Evolutionary conservation across 345 rosid species (phyloP), one percentile per base, ranked within the genome.

Genomic region (Durio zibethinus): DNA sequence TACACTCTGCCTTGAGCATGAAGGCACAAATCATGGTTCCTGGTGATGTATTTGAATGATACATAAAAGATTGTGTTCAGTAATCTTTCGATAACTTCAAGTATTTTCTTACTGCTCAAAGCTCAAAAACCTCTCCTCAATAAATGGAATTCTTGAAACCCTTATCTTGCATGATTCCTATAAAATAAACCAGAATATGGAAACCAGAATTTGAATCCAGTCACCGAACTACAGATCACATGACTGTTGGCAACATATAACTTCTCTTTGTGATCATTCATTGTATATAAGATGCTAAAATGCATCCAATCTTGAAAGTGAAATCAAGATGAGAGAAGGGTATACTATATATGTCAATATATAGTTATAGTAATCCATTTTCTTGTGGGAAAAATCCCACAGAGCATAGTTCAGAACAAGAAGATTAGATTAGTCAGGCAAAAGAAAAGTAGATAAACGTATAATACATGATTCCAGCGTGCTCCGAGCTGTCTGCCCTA

Each of bases 1-100:
- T 63, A 75, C 71, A 45, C 71, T 47, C n/a, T 75, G 78, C 71
- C 71, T 5, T 75, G 57, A 75, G 31, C 35, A 33, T 12, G 77
- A 75, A 61, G 78, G n/a, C 60, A 4, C 20, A 50, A 29, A 33
- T 31, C 77, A 29, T 20, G 78, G 56, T 60, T 74, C 54, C 68
- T 3, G 29, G 21, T 14, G 18, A 0, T 33, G 36, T 0, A 20
- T 29, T 27, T 10, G 29, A 27, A 62, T 47, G 7, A 63, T 75
- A 62, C 62, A 75, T 75, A 60, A 45, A 75, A 60, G 59, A 2
- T 20, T 69, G 6, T 57, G 7, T 36, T 57, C 2, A n/a, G n/a
- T n/a, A n/a, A n/a, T n/a, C n/a, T 14, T 52, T 12, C 38, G 3
- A 36, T 50, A 1, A 18, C 54, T 10, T 23, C 52, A 23, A 21